Evolutionary conservation across 75 land plant species (phyloP).

Genomic region (Sequoiadendron giganteum): DNA sequence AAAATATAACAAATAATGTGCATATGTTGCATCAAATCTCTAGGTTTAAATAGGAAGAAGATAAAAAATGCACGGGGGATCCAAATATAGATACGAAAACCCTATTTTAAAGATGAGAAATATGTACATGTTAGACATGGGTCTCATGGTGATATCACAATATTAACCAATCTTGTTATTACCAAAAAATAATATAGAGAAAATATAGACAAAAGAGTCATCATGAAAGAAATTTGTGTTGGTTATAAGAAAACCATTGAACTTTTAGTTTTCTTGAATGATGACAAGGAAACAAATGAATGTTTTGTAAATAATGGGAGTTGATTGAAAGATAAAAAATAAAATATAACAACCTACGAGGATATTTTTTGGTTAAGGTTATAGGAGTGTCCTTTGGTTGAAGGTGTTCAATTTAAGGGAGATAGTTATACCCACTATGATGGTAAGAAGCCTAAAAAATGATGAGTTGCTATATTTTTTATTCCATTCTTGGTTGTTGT

Average conservation of each 20-base stretch:
- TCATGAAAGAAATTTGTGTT: slow-evolving; percentile 90
- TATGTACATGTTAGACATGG: slow-evolving; percentile 64
- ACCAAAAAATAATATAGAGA: too few species aligned
- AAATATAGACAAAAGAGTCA: slow-evolving; percentile 84
- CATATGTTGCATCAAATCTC: slow-evolving; percentile 59
- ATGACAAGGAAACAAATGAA: slow-evolving; percentile 90
- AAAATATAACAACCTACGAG: slow-evolving; percentile 94
- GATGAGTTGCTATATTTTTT: slow-evolving; percentile 49
- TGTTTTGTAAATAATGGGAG: slow-evolving; percentile 92
- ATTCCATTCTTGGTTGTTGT: slow-evolving; percentile 39
- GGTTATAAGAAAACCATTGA: slow-evolving; percentile 99
- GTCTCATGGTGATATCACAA: too few species aligned
- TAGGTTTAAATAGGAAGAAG: slow-evolving; percentile 62
- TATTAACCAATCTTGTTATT: too few species aligned
- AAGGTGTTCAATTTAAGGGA: slow-evolving; percentile 89
- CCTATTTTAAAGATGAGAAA: slow-evolving; percentile 75
- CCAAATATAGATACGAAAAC: slow-evolving; percentile 71
- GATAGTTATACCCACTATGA: slow-evolving; percentile 89
- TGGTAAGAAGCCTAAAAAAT: slow-evolving; percentile 55
- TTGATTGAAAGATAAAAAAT: slow-evolving; percentile 80
- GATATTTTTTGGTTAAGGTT: slow-evolving; percentile 92
- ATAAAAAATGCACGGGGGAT: slow-evolving; percentile 81
- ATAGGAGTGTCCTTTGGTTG: slow-evolving; percentile 82
- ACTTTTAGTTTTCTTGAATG: slow-evolving; percentile 79
- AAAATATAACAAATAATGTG: slow-evolving; percentile 71